Conservation (phyloP, 257 asterid species). For the Jacaranda mimosifolia region DNA sequence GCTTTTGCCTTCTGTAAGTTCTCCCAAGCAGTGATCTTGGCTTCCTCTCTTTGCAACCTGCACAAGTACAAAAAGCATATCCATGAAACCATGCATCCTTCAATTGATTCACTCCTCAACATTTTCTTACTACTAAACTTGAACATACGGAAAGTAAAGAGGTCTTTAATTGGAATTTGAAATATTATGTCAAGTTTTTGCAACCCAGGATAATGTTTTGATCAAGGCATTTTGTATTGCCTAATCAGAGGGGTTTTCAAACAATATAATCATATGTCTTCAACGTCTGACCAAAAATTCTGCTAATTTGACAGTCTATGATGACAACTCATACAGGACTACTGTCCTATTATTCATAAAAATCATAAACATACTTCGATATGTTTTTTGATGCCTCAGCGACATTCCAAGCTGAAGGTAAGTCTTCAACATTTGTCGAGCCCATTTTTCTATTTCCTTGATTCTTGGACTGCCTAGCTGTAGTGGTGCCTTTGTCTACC, state of each 20-base stretch:
- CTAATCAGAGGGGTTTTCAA: not conserved
- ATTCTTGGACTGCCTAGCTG: constrained; percentile 49
- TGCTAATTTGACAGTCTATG: too few relatives aligned
- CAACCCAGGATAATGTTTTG: too few relatives aligned
- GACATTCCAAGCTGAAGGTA: constrained; percentile 53
- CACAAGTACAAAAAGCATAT: not conserved
- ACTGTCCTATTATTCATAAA: not conserved
- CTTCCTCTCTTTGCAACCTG: constrained; percentile 80
- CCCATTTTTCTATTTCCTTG: constrained; percentile 43
- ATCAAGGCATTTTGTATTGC: not conserved
- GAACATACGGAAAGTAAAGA: too few relatives aligned
- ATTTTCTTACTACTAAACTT: too few relatives aligned
- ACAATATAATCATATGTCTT: too few relatives aligned
- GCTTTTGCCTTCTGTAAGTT: constrained; percentile 93
- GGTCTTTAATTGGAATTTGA: too few relatives aligned
- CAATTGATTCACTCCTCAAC: too few relatives aligned
- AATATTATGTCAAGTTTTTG: too few relatives aligned
- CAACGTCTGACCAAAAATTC: too few relatives aligned
- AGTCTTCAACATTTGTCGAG: constrained; percentile 31
- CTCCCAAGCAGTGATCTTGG: constrained; percentile 85
- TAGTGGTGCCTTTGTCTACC: constrained; percentile 68
- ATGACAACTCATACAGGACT: too few relatives aligned
- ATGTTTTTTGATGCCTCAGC: constrained; percentile 47
- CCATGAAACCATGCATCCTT: too few relatives aligned
- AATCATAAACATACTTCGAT: constrained; percentile 46